Evolutionary conservation across 441 rosid species (phyloP), one percentile per base, ranked within the genome.

Genomic region (Flueggea neowawraea): DNA sequence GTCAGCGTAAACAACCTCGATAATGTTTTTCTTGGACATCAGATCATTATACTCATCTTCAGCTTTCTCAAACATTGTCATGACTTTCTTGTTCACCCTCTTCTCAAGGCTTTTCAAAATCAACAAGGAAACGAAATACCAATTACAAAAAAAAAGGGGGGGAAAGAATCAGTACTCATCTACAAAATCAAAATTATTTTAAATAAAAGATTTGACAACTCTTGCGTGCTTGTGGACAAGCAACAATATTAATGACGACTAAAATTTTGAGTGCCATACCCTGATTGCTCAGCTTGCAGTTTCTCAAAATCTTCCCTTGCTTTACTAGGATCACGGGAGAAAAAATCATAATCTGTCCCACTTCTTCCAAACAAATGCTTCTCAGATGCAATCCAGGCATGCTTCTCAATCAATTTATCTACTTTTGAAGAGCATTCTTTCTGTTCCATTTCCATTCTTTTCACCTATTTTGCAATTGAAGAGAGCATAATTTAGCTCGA

Each of bases 61-160:
- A 58, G 99, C 99, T 74, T 95, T 95, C 83, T 95, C 99, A 63
- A 95, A 95, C 98, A 95, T 92, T 3, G 95, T 86, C 97, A 92
- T 95, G 48, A 92, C 99, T 78, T 92, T 95, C 86, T 95, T 95
- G 80, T 95, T 92, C 62, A 95, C 98, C 76, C 98, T 88, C 73
- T 90, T 95, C 75, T 92, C 99, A 58, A 95, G 89, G 65, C 99
- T 95, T 78, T 36, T 36, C 41, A 36, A 36, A 4, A 36, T 36
- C 41, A 36, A 36, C 9, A 36, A 3, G 41, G 9, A 36, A 8
- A 5, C 7, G 4, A 8, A 36, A 36, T 36, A 36, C 6, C 1
- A 36, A 5, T 36, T 36, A 36, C 72, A 72, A 71, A 52, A 53
- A 60, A 47, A 61, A 57, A 55, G 61, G 22, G 13, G 62, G 28